Evolutionary conservation across 306 rosid species (phyloP).

Genomic region (Aeschynomene evenia): DNA sequence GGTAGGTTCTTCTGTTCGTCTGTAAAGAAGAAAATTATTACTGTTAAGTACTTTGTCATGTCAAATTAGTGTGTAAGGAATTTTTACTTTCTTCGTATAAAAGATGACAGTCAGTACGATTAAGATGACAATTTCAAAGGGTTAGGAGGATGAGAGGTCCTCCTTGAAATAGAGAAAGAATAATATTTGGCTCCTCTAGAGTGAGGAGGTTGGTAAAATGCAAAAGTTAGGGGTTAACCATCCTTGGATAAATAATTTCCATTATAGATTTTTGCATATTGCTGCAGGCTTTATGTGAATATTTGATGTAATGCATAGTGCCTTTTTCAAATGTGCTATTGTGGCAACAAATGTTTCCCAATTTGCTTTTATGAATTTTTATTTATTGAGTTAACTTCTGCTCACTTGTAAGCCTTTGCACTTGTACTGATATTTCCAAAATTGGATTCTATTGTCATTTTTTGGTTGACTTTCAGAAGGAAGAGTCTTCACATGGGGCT

Average conservation of each 20-base stretch:
- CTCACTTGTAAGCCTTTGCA: constrained; percentile 24
- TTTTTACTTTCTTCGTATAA: background rate
- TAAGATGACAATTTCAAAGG: background rate
- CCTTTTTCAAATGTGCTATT: background rate
- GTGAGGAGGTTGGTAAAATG: too few relatives aligned
- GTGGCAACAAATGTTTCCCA: background rate
- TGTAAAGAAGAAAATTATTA: background rate
- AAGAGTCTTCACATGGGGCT: constrained; percentile 89
- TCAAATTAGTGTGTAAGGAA: background rate
- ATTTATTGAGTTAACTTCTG: constrained; percentile 12
- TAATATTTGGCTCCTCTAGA: too few relatives aligned
- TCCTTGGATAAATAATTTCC: too few relatives aligned
- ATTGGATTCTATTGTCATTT: background rate
- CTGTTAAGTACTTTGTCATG: background rate
- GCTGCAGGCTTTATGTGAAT: constrained; percentile 6
- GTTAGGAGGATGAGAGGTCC: background rate
- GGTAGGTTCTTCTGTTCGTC: constrained; percentile 40
- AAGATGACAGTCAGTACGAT: background rate
- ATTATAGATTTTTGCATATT: background rate
- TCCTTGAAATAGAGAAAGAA: background rate
- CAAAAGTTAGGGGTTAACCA: too few relatives aligned
- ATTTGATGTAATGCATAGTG: constrained; percentile 6
- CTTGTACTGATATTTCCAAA: constrained; percentile 13
- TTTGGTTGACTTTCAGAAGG: constrained; percentile 55
- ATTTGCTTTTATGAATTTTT: background rate